Evolutionary conservation across 352 stramenopile genomes (phyloP).

Genomic region (Pythium biforme): DNA sequence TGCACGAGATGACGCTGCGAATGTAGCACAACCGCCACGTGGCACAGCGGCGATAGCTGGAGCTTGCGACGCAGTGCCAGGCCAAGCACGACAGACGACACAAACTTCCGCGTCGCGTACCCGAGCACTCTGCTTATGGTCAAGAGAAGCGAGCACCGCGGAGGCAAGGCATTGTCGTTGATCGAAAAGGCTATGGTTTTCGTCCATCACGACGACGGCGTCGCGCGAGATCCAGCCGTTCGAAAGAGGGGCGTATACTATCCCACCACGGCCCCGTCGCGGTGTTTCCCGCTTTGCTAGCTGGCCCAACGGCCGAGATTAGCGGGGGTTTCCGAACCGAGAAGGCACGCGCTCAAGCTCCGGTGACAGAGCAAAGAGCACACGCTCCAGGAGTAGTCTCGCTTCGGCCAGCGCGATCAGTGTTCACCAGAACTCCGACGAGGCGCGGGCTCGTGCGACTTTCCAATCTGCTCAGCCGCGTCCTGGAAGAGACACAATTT

Average conservation of each 20-base stretch:
- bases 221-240: neutral
- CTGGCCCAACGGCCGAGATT: too few species aligned
- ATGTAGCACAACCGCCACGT: neutral
- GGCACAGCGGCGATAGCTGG: constrained; percentile 1
- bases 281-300: too few species aligned
- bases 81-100: constrained; percentile 27
- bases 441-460: too few species aligned
- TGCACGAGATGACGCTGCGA: neutral
- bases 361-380: too few species aligned
- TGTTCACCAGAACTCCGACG: too few species aligned
- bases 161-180: neutral
- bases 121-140: neutral
- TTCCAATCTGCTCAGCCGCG: neutral
- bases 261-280: too few species aligned
- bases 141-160: neutral
- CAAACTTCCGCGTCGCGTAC: constrained; percentile 27
- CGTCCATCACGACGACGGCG: neutral
- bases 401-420: too few species aligned
- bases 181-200: constrained; percentile 1
- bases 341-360: too few species aligned
- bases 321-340: too few species aligned
- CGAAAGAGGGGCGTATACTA: too few species aligned
- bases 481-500: neutral
- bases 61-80: neutral
- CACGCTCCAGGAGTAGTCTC: too few species aligned